Base-by-base conservation (phyloP, 164 flowering plant genomes). In the Annona cherimola region DNA sequence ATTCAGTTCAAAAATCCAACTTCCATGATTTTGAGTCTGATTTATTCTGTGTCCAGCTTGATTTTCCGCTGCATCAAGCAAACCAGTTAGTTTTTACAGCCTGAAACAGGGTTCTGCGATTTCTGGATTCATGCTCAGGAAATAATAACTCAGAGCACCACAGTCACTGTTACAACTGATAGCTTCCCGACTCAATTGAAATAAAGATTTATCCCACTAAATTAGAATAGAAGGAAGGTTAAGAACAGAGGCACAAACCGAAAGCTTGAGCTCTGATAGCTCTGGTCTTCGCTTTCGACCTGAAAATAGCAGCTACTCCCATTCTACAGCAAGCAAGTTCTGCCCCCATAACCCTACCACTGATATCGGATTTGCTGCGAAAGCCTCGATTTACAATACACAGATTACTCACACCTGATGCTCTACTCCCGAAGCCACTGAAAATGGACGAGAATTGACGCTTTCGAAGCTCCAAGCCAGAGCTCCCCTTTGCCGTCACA, bases 201-300 rank as follows among this genome's bases (percentile, higher is more conserved):
- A 61, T 18, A n/a, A 61, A 11, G n/a, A 18, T 61, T n/a, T 61
- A 20, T 7, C 63, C 20, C 4, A 59, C 54, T 64, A 2, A 65
- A 57, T 35, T 1, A 63, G 16, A 68, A 16, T 18, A 7, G 66
- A 26, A 5, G 69, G 9, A 44, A 61, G 40, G 18, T 2, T 44
- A 14, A 50, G 26, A 67, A 18, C n/a, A 67, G 66, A 39, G 62
- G 43, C 69, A 80, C 87, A 65, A 60, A 90, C 92, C 90, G 79
- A 87, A 82, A 76, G 88, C 87, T 69, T 78, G 96, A 78, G 86
- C 85, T 76, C 71, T 87, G 79, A 87, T 75, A 44, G 82, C 77
- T 87, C 92, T 86, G 62, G 85, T 43, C 81, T 86, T 89, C 16
- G 76, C 83, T 1, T 90, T 77, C 19, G 88, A 79, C 70, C 81